These are phyloP conservation scores for Dictyophora rubrovolvata DNA, from an alignment of 768 basidiomycete species.

Conservation along the genomic window DNA sequence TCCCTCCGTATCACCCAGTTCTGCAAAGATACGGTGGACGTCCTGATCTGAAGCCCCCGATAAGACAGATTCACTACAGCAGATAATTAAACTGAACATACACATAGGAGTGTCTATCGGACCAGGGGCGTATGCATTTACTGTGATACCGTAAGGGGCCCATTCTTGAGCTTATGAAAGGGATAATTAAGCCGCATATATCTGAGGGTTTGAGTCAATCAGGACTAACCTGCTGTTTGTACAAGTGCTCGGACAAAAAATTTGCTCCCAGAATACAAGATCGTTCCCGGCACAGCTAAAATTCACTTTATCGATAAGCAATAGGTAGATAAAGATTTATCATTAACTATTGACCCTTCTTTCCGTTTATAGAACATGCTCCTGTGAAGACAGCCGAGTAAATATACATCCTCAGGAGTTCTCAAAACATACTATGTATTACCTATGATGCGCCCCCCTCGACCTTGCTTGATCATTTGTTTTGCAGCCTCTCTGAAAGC, in stretches of 20 bases:
- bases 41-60: not conserved
- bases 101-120: constrained; percentile 15
- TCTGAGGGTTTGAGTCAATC: not conserved
- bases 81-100: not conserved
- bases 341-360: not conserved
- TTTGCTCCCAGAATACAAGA: constrained; percentile 21
- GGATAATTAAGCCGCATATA: not conserved
- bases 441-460: constrained; percentile 31
- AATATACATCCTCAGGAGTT: not conserved
- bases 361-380: not conserved
- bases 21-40: not conserved
- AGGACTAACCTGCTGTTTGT: constrained; percentile 10
- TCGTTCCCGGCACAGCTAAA: not conserved
- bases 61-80: not conserved
- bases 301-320: not conserved
- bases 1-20: not conserved
- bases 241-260: constrained; percentile 23
- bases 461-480: constrained; percentile 31
- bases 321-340: not conserved
- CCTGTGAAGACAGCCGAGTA: not conserved
- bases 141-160: constrained; percentile 28
- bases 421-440: constrained; percentile 8
- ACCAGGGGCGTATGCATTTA: constrained; percentile 29
- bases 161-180: constrained; percentile 26
- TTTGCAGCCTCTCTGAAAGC: constrained; percentile 30